Evolutionary conservation across 768 basidiomycete genomes (phyloP).

Genomic region (Floccularia luteovirens): DNA sequence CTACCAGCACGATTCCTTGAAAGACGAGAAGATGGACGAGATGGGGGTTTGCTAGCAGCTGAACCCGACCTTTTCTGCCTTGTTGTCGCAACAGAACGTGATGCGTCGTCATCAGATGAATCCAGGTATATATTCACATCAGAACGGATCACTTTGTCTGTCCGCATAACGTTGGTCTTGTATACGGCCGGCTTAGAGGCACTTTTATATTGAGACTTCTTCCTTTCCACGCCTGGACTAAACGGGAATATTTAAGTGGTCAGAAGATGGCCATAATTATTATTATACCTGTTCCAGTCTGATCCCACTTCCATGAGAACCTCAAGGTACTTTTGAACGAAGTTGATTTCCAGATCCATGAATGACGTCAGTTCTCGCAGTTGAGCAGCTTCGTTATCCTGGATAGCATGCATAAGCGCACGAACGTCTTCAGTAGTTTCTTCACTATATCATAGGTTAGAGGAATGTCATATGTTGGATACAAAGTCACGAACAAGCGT

Average conservation of each 20-base stretch:
- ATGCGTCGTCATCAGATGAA: slow-evolving; percentile 29
- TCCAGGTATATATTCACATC: slow-evolving; percentile 11
- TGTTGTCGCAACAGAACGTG: slow-evolving; percentile 11
- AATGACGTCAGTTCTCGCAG: slow-evolving; percentile 63
- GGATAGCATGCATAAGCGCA: slow-evolving; percentile 71
- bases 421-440: slow-evolving; percentile 82
- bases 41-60: slow-evolving; percentile 30
- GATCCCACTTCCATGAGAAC: slow-evolving; percentile 62
- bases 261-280: slow-evolving; percentile 16
- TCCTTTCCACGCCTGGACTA: not conserved
- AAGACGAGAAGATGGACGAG: slow-evolving; percentile 51
- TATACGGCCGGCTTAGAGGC: slow-evolving; percentile 13
- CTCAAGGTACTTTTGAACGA: slow-evolving; percentile 65
- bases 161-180: slow-evolving; percentile 21
- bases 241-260: not conserved
- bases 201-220: slow-evolving; percentile 10
- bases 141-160: slow-evolving; percentile 9
- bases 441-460: slow-evolving; percentile 42
- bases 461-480: not conserved
- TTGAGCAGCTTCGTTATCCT: slow-evolving; percentile 71
- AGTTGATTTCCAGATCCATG: slow-evolving; percentile 69
- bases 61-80: slow-evolving; percentile 32
- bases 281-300: slow-evolving; percentile 60
- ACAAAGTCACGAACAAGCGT: slow-evolving; percentile 50
- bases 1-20: slow-evolving; percentile 64